Percentiles rank a stretch among this genome's conserved stretches.
These are phyloP conservation scores for Leishmania lainsoni DNA, from an alignment of 208 protist species.

Conservation along the genomic window DNA sequence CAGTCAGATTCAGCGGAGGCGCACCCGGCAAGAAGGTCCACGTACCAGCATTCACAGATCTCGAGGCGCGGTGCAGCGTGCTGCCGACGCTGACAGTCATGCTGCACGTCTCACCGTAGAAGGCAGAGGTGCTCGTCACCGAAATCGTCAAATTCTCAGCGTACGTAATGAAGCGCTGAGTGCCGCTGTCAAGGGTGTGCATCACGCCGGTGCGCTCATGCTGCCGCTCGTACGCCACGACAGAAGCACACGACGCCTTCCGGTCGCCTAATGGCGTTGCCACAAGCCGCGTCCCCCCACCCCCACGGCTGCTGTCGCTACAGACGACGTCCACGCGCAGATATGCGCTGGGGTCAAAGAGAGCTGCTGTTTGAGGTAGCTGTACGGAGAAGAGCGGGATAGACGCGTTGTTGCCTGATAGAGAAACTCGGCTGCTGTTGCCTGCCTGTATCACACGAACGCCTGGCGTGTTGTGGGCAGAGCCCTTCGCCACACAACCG, in stretches of 20 bases:
- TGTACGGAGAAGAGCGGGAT: conserved; percentile 24
- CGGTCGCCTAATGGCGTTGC: conserved; percentile 18
- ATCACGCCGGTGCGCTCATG: conserved; percentile 26
- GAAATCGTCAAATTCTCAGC: conserved; percentile 26
- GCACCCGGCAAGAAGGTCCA: conserved; percentile 22
- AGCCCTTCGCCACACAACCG: conserved; percentile 23
- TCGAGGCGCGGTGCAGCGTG: conserved; percentile 21
- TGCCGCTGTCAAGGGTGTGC: neutral
- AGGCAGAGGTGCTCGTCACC: conserved; percentile 21
- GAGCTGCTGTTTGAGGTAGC: conserved; percentile 23
- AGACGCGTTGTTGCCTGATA: conserved; percentile 18
- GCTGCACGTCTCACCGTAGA: conserved; percentile 33
- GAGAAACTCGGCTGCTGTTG: neutral
- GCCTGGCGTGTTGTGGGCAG: conserved; percentile 12
- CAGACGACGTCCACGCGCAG: conserved; percentile 29
- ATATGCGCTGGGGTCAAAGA: conserved; percentile 28
- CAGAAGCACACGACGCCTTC: conserved; percentile 13
- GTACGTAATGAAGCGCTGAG: conserved; percentile 33
- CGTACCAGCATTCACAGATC: conserved; percentile 23
- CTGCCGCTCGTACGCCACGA: conserved; percentile 35
- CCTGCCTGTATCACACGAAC: conserved; percentile 9
- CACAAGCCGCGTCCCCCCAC: conserved; percentile 28
- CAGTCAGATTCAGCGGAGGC: conserved; percentile 12
- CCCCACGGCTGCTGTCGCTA: conserved; percentile 10
- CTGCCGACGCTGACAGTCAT: conserved; percentile 25